phyloP scores from a whole-genome alignment of 495 filamentous ascomycete species.

The Talaromyces ruber region DNA sequence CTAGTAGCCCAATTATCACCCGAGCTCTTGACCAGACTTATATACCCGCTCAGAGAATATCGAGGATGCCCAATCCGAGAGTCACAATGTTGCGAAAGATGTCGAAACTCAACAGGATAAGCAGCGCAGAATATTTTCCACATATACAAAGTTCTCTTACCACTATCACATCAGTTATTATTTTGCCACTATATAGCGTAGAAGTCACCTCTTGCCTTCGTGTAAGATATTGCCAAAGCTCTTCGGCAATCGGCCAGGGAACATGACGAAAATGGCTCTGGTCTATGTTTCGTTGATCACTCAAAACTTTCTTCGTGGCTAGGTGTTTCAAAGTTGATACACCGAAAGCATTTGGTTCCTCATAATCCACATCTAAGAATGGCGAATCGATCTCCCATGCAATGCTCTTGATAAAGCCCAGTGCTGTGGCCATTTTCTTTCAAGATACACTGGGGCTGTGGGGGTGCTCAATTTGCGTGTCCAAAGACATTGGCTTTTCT shows the following conservation, averaged over 20 bases:
- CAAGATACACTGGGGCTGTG: not conserved
- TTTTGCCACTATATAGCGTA: no score
- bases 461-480: not conserved
- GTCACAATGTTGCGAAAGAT: slow-evolving; percentile 13
- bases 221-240: slow-evolving; percentile 31
- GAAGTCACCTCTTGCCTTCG: slow-evolving; percentile 23
- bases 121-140: slow-evolving; percentile 32
- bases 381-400: slow-evolving; percentile 32
- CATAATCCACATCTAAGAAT: slow-evolving; percentile 19
- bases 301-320: slow-evolving; percentile 20
- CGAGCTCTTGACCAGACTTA: slow-evolving; percentile 23
- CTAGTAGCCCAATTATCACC: slow-evolving; percentile 20
- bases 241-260: slow-evolving; percentile 27
- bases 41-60: slow-evolving; percentile 21
- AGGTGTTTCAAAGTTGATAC: slow-evolving; percentile 22
- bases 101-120: slow-evolving; percentile 25
- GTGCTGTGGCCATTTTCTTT: not conserved
- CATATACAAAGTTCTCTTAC: slow-evolving; percentile 29
- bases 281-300: slow-evolving; percentile 23
- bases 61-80: slow-evolving; percentile 16
- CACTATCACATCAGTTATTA: slow-evolving; percentile 13
- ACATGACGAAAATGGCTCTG: slow-evolving; percentile 20
- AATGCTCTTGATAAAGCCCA: slow-evolving; percentile 11
- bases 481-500: not conserved
- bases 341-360: slow-evolving; percentile 15